A percentile compares a stretch with the other conserved stretches of the same genome.
These are phyloP conservation scores for Cucurbita argyrosperma DNA, from an alignment of 306 rosid genomes.

Conservation along the genomic window DNA sequence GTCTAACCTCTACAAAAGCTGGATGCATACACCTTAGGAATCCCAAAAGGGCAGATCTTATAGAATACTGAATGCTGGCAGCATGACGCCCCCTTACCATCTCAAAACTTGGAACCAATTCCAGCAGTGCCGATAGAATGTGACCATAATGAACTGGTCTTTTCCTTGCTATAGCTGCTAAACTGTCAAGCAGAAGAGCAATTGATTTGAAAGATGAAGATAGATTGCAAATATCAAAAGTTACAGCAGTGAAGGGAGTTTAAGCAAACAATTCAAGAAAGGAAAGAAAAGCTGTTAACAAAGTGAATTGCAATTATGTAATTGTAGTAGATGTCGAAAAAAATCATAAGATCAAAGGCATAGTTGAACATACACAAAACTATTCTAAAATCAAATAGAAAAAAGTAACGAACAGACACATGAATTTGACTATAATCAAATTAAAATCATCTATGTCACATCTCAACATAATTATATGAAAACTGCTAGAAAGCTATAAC, in stretches of 20 bases:
- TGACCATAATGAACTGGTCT: constrained; percentile 57
- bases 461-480: not conserved
- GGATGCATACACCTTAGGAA: constrained; percentile 76
- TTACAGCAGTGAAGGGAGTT: not conserved
- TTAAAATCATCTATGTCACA: not conserved
- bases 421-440: not conserved
- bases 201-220: not conserved
- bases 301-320: not conserved
- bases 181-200: constrained; percentile 38
- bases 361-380: not conserved
- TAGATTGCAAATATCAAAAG: not conserved
- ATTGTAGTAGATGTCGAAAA: not conserved
- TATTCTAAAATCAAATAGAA: not conserved
- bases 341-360: not conserved
- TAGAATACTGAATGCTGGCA: constrained; percentile 67
- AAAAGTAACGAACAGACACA: not conserved
- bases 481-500: not conserved
- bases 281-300: not conserved
- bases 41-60: constrained; percentile 84
- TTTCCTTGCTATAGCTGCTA: constrained; percentile 78
- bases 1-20: constrained; percentile 62
- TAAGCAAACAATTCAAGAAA: not conserved
- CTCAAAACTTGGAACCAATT: constrained; percentile 64
- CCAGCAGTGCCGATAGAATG: constrained; percentile 56
- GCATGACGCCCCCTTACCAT: constrained; percentile 54